phyloP scores from a whole-genome alignment of 768 basidiomycete genomes.

The Cantharellus cinnabarinus region DNA sequence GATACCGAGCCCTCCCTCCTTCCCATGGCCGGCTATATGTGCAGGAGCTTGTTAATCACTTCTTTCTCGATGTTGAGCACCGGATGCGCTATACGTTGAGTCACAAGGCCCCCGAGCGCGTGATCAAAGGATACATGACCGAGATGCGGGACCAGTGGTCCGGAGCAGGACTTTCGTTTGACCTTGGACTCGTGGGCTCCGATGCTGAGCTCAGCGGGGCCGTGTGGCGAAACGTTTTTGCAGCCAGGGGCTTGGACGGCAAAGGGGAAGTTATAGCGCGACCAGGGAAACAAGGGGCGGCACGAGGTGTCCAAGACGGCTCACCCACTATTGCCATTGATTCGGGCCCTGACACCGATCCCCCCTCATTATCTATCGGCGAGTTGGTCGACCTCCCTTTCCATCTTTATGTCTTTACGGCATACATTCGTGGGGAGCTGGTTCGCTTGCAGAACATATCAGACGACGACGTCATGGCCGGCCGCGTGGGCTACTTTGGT shows the following conservation, averaged over 20 bases:
- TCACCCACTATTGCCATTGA: background rate
- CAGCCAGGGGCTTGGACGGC: conserved; percentile 59
- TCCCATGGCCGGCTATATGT: conserved; percentile 46
- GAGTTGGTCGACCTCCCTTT: conserved; percentile 41
- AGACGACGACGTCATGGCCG: conserved; percentile 22
- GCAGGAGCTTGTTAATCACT: conserved; percentile 79
- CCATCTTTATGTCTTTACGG: conserved; percentile 48
- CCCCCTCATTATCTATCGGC: background rate
- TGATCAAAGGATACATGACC: conserved; percentile 75
- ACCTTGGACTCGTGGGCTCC: conserved; percentile 50
- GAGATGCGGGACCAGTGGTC: conserved; percentile 74
- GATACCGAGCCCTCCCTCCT: conserved; percentile 61
- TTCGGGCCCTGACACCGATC: background rate
- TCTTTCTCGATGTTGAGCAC: conserved; percentile 85
- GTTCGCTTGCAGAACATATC: conserved; percentile 37
- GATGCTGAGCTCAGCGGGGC: conserved; percentile 75
- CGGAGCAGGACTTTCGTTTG: conserved; percentile 59
- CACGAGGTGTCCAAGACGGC: conserved; percentile 8
- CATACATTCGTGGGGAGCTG: conserved; percentile 54
- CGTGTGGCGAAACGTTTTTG: conserved; percentile 82
- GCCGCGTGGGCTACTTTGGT: conserved; percentile 16
- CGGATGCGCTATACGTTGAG: conserved; percentile 67
- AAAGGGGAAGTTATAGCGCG: conserved; percentile 9
- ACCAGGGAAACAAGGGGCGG: conserved; percentile 9
- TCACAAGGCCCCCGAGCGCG: conserved; percentile 51